phyloP scores from a whole-genome alignment of 257 asterid species.

The Ballota nigra region DNA sequence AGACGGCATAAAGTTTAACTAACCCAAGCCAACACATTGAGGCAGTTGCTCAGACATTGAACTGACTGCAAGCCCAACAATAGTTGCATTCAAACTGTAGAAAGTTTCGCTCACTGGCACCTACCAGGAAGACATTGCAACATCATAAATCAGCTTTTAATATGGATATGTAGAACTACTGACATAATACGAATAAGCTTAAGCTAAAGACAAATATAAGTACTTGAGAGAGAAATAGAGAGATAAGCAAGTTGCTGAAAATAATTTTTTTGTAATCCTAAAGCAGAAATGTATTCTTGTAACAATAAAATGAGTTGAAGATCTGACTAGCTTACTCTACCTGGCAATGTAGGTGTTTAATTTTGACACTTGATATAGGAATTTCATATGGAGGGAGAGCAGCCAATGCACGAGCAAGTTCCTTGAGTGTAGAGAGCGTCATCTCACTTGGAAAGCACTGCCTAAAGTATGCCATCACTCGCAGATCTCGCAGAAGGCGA shows the following conservation, averaged over 20 bases:
- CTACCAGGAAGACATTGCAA: constrained; percentile 38
- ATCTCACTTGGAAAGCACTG: constrained; percentile 75
- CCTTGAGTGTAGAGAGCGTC: constrained; percentile 60
- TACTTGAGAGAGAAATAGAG: neutral
- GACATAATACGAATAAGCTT: neutral
- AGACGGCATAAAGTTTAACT: constrained; percentile 24
- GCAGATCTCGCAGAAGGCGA: constrained; percentile 62
- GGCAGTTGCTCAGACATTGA: constrained; percentile 53
- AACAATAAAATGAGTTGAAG: neutral
- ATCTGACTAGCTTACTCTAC: constrained; percentile 36
- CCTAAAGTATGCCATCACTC: constrained; percentile 80
- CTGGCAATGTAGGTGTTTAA: constrained; percentile 84
- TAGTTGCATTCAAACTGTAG: constrained; percentile 87
- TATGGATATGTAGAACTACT: neutral
- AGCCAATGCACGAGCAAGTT: constrained; percentile 79
- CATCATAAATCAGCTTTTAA: constrained; percentile 4
- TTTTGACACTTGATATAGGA: constrained; percentile 55
- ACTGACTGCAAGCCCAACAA: constrained; percentile 79
- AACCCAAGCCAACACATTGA: constrained; percentile 91
- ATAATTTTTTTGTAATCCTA: neutral
- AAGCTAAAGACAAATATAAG: neutral
- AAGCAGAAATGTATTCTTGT: neutral
- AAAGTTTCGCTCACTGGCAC: constrained; percentile 63
- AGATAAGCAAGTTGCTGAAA: neutral
- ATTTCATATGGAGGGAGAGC: constrained; percentile 82